Conservation (phyloP, 108 stramenopile species). For the Pseudonitzschia delicatissima region DNA sequence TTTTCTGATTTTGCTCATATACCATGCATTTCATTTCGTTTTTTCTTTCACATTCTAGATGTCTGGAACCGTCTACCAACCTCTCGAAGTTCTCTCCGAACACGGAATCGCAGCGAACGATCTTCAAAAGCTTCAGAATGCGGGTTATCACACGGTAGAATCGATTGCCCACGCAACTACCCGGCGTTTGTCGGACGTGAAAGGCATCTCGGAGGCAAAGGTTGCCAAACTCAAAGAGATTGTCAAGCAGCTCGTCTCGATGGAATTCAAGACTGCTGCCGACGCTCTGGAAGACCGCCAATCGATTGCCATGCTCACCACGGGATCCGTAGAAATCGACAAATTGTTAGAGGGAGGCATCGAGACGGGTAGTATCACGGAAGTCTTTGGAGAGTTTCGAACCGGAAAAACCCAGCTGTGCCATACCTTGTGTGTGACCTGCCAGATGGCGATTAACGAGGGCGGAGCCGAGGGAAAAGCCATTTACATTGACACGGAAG, state of each 20-base stretch:
- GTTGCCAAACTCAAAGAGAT: constrained; percentile 95
- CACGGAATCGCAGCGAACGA: constrained; percentile 96
- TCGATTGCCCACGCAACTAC: constrained; percentile 91
- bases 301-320: constrained; percentile 84
- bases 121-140: constrained; percentile 93
- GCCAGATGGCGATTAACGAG: constrained; percentile 94
- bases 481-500: constrained; percentile 99
- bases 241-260: constrained; percentile 90
- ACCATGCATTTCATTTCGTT: not conserved
- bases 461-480: constrained; percentile 99
- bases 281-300: constrained; percentile 90
- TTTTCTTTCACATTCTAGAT: not conserved
- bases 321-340: constrained; percentile 96
- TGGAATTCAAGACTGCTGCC: constrained; percentile 97
- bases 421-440: constrained; percentile 99
- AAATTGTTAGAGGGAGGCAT: constrained; percentile 96
- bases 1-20: not conserved
- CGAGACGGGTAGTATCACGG: constrained; percentile 97
- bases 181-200: constrained; percentile 94
- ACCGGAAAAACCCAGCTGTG: constrained; percentile 99
- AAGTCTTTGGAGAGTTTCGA: constrained; percentile 96
- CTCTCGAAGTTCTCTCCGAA: constrained; percentile 81
- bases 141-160: constrained; percentile 63
- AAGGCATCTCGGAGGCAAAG: constrained; percentile 95
- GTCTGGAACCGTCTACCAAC: constrained; percentile 40